Base-by-base conservation (phyloP, 176 grass and related monocot species). In the Zizania latifolia region DNA sequence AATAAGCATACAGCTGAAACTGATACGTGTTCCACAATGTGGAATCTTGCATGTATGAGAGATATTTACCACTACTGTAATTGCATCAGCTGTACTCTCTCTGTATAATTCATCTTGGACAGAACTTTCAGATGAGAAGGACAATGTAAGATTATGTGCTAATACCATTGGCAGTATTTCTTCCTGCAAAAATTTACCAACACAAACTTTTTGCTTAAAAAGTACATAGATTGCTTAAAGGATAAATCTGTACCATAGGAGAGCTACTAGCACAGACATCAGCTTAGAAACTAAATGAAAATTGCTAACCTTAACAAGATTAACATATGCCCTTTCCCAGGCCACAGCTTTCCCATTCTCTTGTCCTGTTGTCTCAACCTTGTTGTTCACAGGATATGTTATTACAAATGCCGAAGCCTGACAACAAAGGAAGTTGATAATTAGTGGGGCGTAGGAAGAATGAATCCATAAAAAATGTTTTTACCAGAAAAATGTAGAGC, bases 381-480 rank as follows among this genome's bases (percentile, higher is more conserved):
- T 85, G 68, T 98, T 98, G 74, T 98, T 94, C 88, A 98, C 95
- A 36, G 91, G 95, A 94, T 98, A 98, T 81, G 95, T 94, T 84
- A 92, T 78, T 15, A 98, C 68, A 85, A 98, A 88, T 33, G 95
- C 86, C 76, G 86, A 90, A 78, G 95, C 95, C 95, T 98, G 75
- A 33, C 30, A 72, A 82, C 32, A 78, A 84, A 68, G 71, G 40
- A 77, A 72, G 10, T 76, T 51, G 33, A 35, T 22, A 87, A 81
- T 48, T 28, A 60, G 10, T 70, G 35, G 51, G 70, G 62, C 63
- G 48, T 54, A 26, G 77, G 51, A 75, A 21, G 22, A 50, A 8
- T 5, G 33, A 72, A 77, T 51, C 26, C 31, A 7, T 38, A 53
- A 57, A 68, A 77, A 31, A 4, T 21, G 38, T 35, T 40, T 64